Conservation (phyloP, 371 early-diverging fungal species). For the Blakeslea trispora region DNA sequence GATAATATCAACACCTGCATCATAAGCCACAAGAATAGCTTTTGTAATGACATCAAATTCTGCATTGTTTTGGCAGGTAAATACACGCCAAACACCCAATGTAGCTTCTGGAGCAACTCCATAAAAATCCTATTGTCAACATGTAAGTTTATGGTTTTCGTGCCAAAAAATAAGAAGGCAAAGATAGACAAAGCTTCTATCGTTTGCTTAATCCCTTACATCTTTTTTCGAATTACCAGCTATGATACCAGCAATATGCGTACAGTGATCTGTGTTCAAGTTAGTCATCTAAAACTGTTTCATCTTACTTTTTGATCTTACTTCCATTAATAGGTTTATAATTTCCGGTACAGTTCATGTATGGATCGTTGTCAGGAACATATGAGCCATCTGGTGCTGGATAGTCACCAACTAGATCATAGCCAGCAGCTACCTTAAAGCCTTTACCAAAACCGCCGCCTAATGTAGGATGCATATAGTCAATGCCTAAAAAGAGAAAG, state of each 20-base stretch:
- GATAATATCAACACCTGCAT: constrained; percentile 51
- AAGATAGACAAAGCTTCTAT: neutral
- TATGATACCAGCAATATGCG: constrained; percentile 55
- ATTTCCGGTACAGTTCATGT: constrained; percentile 23
- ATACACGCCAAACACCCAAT: constrained; percentile 48
- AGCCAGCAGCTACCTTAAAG: constrained; percentile 61
- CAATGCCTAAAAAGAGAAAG: constrained; percentile 38
- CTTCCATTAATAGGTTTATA: constrained; percentile 12
- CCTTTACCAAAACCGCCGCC: constrained; percentile 70
- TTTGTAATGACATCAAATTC: constrained; percentile 54
- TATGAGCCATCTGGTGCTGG: constrained; percentile 10
- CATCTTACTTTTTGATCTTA: no score
- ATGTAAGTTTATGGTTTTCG: neutral
- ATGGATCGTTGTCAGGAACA: constrained; percentile 22
- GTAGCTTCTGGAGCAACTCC: constrained; percentile 61
- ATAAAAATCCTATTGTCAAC: constrained; percentile 26
- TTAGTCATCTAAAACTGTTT: neutral
- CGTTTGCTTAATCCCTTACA: neutral
- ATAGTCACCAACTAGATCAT: constrained; percentile 59
- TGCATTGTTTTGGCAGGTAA: constrained; percentile 59
- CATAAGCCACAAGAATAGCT: constrained; percentile 62
- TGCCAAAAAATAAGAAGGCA: constrained; percentile 6
- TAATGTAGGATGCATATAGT: constrained; percentile 70
- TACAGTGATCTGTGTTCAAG: constrained; percentile 26
- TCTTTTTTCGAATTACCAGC: constrained; percentile 44